phyloP scores from a whole-genome alignment of 2,329 filamentous ascomycete species.

The Fusarium cicatricum region DNA sequence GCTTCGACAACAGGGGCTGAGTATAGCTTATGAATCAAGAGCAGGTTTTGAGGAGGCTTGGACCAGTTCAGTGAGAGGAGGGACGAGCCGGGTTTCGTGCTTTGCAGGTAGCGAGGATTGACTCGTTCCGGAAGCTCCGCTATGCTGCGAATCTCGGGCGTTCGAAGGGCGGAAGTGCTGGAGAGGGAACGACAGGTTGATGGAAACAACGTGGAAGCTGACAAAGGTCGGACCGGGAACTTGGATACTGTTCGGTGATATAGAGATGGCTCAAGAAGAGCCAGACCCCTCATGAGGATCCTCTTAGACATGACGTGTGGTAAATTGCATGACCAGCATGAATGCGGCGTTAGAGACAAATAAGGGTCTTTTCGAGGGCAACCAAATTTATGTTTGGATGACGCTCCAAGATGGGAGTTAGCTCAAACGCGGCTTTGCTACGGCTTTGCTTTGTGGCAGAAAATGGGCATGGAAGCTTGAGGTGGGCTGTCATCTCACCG shows the following conservation, averaged over 20 bases:
- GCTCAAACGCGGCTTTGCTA: constrained; percentile 17
- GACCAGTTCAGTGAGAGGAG: constrained; percentile 65
- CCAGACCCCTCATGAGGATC: constrained; percentile 22
- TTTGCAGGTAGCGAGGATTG: constrained; percentile 48
- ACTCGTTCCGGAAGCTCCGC: constrained; percentile 46
- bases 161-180: constrained; percentile 52
- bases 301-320: constrained; percentile 35
- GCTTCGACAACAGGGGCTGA: constrained; percentile 61
- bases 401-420: constrained; percentile 30
- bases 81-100: constrained; percentile 58
- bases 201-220: background rate
- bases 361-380: constrained; percentile 3
- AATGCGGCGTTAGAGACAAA: constrained; percentile 1
- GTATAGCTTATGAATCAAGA: constrained; percentile 67
- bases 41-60: constrained; percentile 62
- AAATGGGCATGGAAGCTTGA: constrained; percentile 15
- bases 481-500: constrained; percentile 36
- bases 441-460: constrained; percentile 28
- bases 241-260: background rate
- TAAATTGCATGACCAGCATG: constrained; percentile 19
- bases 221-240: constrained; percentile 4
- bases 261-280: constrained; percentile 10
- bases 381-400: constrained; percentile 24
- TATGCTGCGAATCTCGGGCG: constrained; percentile 43
- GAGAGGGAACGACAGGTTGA: constrained; percentile 55